Evolutionary conservation across 2,329 filamentous ascomycete genomes (phyloP), one percentile per base, ranked within the genome.

Genomic region (Xylaria arbuscula): DNA sequence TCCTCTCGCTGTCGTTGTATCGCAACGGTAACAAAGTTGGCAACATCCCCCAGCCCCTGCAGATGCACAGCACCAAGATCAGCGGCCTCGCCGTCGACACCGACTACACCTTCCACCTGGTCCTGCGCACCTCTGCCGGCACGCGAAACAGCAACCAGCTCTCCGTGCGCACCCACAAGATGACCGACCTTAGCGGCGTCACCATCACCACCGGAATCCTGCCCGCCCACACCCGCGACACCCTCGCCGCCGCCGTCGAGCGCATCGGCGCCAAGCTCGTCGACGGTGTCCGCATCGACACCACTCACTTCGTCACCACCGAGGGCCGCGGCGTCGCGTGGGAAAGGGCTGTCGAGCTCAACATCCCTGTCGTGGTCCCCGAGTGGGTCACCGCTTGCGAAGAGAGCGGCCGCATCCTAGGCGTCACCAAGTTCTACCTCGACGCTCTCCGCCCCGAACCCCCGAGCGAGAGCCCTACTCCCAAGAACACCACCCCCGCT

Each of bases 321-420:
- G 96, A 99, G 80, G 94, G 94, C 36, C 86, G 94, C 64, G 96
- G 96, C 38, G 87, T 92, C 59, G 87, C 91, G 13, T 99, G 96
- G 96, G 96, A 99, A 82, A 97, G 96, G 84, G 96, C 96, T 0
- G 91, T 95, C 36, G 95, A 98, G 83, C 97, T 94, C 88, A 99
- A 98, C 80, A 97, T 99, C 63, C 96, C 96, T 8, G 93, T 99
- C 11, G 96, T 99, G 24, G 89, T 96, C 47, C 96, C 96, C 22
- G 96, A 99, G 80, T 99, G 96, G 96, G 88, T 99, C 36, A 92
- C 97, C 75, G 95, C 94, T n/a, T 99, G 96, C 78, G 95, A 98
- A 82, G 88, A 92, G 73, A 94, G 93, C 79, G 95, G 95, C 53
- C 89, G 94, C 68, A 97, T 99, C 71, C 91, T 98, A 2, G 94